These are phyloP conservation scores for Kickxella alabastrina DNA, from an alignment of 192 early-diverging fungal genomes.

Conservation along the genomic window DNA sequence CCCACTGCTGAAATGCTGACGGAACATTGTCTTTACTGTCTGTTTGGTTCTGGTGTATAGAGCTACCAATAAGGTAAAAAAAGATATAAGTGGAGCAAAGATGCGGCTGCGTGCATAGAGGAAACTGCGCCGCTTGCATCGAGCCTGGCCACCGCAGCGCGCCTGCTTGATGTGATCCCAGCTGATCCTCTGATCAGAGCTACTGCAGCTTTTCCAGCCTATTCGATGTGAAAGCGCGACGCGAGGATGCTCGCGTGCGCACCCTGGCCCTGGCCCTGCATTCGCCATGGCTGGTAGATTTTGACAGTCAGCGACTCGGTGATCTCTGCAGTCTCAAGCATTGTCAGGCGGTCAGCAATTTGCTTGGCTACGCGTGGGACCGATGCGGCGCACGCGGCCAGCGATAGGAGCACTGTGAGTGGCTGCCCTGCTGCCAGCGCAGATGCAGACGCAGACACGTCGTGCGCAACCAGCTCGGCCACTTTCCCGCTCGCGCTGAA, in stretches of 20 bases:
- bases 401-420: conserved; percentile 25
- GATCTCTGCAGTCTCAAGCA: background rate
- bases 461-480: background rate
- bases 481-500: conserved; percentile 19
- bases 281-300: conserved; percentile 27
- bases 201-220: too few relatives aligned
- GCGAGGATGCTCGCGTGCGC: background rate
- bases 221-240: background rate
- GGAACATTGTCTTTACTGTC: too few relatives aligned
- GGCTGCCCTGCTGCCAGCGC: conserved; percentile 14
- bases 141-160: too few relatives aligned
- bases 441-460: background rate
- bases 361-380: conserved; percentile 19
- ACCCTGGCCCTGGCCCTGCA: conserved; percentile 19
- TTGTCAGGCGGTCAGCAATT: conserved; percentile 1
- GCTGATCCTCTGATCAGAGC: too few relatives aligned
- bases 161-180: too few relatives aligned
- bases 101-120: too few relatives aligned
- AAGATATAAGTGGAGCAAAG: too few relatives aligned
- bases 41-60: too few relatives aligned
- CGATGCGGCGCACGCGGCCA: conserved; percentile 26
- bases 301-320: background rate
- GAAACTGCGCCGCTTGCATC: too few relatives aligned
- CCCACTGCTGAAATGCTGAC: too few relatives aligned
- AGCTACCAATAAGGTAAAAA: too few relatives aligned